A percentile compares a stretch with the other conserved stretches of the same genome.
Conservation (phyloP, 192 early-diverging fungal genomes). For the Backusella parvicylindrica region DNA sequence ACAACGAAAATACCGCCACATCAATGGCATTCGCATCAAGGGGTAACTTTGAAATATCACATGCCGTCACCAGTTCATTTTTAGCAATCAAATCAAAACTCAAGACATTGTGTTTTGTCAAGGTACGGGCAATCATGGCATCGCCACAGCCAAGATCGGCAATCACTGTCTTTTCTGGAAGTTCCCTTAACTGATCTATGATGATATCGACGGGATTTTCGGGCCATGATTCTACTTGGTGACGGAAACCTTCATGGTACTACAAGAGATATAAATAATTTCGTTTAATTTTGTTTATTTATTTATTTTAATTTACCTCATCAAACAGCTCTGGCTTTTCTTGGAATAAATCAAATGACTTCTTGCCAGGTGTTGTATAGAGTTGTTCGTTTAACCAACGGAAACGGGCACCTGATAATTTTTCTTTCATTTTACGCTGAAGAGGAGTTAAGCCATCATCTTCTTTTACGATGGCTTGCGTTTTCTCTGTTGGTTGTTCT, state of each 20-base stretch:
- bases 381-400: conserved; percentile 94
- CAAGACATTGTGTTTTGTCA: conserved; percentile 61
- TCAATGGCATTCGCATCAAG: conserved; percentile 64
- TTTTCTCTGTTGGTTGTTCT: background rate
- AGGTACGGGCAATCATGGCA: conserved; percentile 76
- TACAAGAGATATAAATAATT: conserved; percentile 1
- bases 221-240: conserved; percentile 91
- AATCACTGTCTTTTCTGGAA: conserved; percentile 56
- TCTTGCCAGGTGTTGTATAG: conserved; percentile 80
- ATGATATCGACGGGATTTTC: conserved; percentile 89
- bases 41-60: conserved; percentile 90
- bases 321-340: conserved; percentile 87
- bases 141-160: conserved; percentile 98
- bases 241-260: conserved; percentile 93
- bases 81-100: conserved; percentile 88
- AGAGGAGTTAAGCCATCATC: conserved; percentile 27
- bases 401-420: conserved; percentile 76
- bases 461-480: background rate
- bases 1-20: conserved; percentile 87
- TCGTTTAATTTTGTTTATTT: background rate
- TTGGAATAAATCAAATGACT: conserved; percentile 74
- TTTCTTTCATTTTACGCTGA: conserved; percentile 38
- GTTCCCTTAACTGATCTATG: conserved; percentile 57
- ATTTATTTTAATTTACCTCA: conserved; percentile 53
- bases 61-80: conserved; percentile 79